Conservation (phyloP, 2,329 filamentous ascomycete genomes). For the Penicillium expansum region DNA sequence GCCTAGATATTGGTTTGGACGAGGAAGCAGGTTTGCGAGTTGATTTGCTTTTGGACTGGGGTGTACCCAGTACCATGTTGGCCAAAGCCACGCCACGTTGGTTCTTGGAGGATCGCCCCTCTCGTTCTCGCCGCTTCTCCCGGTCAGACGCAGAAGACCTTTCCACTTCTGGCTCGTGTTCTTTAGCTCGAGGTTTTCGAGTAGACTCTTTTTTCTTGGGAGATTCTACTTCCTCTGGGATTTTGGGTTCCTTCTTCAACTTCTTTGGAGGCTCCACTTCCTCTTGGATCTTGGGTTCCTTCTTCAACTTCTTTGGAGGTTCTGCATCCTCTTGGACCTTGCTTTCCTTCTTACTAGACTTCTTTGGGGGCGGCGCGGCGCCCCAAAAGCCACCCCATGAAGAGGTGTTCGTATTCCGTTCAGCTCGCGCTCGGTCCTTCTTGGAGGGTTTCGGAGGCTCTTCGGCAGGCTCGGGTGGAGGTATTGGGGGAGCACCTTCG, state of each 20-base stretch:
- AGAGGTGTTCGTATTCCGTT: slow-evolving; percentile 62
- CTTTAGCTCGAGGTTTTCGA: slow-evolving; percentile 57
- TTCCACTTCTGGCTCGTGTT: slow-evolving; percentile 55
- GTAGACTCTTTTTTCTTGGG: slow-evolving; percentile 31
- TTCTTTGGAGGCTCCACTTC: slow-evolving; percentile 43
- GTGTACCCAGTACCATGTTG: slow-evolving; percentile 65
- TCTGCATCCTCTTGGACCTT: slow-evolving; percentile 36
- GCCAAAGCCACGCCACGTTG: slow-evolving; percentile 58
- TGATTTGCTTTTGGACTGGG: slow-evolving; percentile 63
- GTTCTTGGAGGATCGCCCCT: slow-evolving; percentile 52
- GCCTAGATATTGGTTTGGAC: slow-evolving; percentile 58
- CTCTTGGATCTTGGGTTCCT: slow-evolving; percentile 43
- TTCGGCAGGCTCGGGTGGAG: slow-evolving; percentile 53
- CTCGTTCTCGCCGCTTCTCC: slow-evolving; percentile 51
- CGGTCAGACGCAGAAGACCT: slow-evolving; percentile 74
- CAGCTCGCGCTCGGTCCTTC: slow-evolving; percentile 75
- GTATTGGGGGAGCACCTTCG: slow-evolving; percentile 45
- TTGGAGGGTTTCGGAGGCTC: slow-evolving; percentile 55
- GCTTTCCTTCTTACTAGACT: slow-evolving; percentile 51
- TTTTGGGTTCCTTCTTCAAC: slow-evolving; percentile 48
- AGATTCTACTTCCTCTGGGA: slow-evolving; percentile 35
- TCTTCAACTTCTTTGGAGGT: slow-evolving; percentile 48
- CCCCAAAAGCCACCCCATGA: slow-evolving; percentile 82
- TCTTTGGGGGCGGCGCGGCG: slow-evolving; percentile 50
- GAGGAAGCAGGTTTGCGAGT: slow-evolving; percentile 60